Evolutionary conservation across 768 basidiomycete species (phyloP).

Genomic region (Agaricus blazei): DNA sequence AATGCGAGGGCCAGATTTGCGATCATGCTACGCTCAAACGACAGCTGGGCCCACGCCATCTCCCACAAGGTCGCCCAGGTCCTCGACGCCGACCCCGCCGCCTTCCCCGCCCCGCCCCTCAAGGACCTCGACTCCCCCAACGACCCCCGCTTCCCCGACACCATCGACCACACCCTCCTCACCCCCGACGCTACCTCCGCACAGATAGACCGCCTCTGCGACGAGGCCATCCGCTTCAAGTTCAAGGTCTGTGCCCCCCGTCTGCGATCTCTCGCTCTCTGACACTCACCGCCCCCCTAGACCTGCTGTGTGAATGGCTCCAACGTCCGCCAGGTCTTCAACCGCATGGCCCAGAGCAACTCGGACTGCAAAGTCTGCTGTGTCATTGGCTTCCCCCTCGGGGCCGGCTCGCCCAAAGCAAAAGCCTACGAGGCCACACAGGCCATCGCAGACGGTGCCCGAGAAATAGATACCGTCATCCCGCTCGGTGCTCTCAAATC

Average conservation of each 20-base stretch:
- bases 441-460: conserved; percentile 41
- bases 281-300: conserved; percentile 19
- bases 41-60: conserved; percentile 28
- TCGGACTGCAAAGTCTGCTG: conserved; percentile 37
- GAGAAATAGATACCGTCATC: conserved; percentile 49
- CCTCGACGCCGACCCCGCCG: conserved; percentile 7
- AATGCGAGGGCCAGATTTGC: not conserved
- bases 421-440: conserved; percentile 44
- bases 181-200: conserved; percentile 42
- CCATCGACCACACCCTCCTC: conserved; percentile 46
- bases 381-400: conserved; percentile 49
- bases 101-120: conserved; percentile 13
- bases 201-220: conserved; percentile 42
- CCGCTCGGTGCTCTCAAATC: conserved; percentile 43
- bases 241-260: conserved; percentile 34
- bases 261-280: not conserved
- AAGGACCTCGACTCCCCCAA: conserved; percentile 19
- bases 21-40: conserved; percentile 18
- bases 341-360: conserved; percentile 29
- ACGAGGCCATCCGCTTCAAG: conserved; percentile 40
- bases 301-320: conserved; percentile 49
- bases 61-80: conserved; percentile 24
- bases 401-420: conserved; percentile 35
- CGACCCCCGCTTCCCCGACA: conserved; percentile 28
- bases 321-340: conserved; percentile 36